These are phyloP conservation scores for Floccularia luteovirens DNA, from an alignment of 768 basidiomycete species.

Conservation along the genomic window DNA sequence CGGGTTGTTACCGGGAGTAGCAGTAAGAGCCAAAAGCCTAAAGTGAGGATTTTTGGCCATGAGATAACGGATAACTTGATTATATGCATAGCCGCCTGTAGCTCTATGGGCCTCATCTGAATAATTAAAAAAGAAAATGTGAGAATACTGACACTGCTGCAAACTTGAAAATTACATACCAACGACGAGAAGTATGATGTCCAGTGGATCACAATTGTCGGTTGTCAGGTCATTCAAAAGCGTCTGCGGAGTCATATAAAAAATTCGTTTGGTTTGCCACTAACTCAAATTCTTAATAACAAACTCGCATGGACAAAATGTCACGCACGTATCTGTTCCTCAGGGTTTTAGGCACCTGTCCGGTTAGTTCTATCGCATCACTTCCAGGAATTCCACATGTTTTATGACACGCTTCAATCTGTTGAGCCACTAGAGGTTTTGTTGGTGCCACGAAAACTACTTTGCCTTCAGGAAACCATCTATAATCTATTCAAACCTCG, in stretches of 20 bases:
- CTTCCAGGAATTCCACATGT: slow-evolving; percentile 88
- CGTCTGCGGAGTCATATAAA: slow-evolving; percentile 97
- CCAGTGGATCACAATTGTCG: slow-evolving; percentile 66
- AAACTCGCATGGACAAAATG: not conserved
- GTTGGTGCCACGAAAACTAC: slow-evolving; percentile 95
- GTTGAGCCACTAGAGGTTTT: slow-evolving; percentile 93
- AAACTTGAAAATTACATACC: slow-evolving; percentile 36
- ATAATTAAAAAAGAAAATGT: not conserved
- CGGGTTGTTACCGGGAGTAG: slow-evolving; percentile 83
- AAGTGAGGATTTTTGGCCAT: slow-evolving; percentile 95
- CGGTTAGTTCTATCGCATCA: slow-evolving; percentile 85
- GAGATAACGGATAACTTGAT: slow-evolving; percentile 78
- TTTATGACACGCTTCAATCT: slow-evolving; percentile 88
- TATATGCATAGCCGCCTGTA: slow-evolving; percentile 90
- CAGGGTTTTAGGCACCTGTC: slow-evolving; percentile 46
- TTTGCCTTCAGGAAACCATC: slow-evolving; percentile 90
- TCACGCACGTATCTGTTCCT: slow-evolving; percentile 54
- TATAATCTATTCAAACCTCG: slow-evolving; percentile 49
- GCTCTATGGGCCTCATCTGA: slow-evolving; percentile 94
- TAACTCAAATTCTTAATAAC: slow-evolving; percentile 15
- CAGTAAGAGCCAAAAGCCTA: slow-evolving; percentile 87
- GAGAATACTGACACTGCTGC: not conserved
- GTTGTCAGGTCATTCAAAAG: slow-evolving; percentile 77
- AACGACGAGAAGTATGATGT: slow-evolving; percentile 83
- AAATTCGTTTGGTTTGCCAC: slow-evolving; percentile 82